Evolutionary conservation across 2,329 filamentous ascomycete genomes (phyloP).

Genomic region (Penicillium nordicum): DNA sequence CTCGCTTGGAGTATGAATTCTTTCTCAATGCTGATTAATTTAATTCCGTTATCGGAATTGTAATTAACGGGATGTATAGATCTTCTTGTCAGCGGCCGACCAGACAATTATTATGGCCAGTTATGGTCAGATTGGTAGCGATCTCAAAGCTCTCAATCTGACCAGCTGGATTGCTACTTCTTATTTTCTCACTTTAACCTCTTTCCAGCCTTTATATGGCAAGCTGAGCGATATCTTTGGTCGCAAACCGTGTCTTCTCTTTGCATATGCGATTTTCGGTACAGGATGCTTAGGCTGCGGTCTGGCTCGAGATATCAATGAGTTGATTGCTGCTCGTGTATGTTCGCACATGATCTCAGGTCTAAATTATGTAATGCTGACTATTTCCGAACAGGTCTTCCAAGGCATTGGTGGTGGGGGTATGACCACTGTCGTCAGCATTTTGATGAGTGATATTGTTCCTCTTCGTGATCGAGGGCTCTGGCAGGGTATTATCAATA

Average conservation of each 20-base stretch:
- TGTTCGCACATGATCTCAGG: slow-evolving; percentile 33
- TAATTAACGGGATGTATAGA: slow-evolving; percentile 40
- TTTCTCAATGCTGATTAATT: slow-evolving; percentile 8
- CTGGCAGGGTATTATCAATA: slow-evolving; percentile 72
- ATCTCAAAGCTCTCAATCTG: slow-evolving; percentile 68
- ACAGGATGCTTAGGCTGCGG: slow-evolving; percentile 51
- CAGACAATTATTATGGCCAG: slow-evolving; percentile 74
- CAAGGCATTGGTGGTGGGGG: slow-evolving; percentile 67
- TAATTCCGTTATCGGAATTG: neutral
- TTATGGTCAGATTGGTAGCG: slow-evolving; percentile 74
- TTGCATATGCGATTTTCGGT: slow-evolving; percentile 52
- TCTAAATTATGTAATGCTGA: slow-evolving; percentile 24
- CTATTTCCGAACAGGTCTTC: slow-evolving; percentile 42
- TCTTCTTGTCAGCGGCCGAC: slow-evolving; percentile 70
- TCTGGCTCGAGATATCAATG: slow-evolving; percentile 59
- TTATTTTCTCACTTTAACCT: slow-evolving; percentile 70
- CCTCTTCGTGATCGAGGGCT: slow-evolving; percentile 65
- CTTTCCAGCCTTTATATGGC: slow-evolving; percentile 66
- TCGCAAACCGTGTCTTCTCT: slow-evolving; percentile 50
- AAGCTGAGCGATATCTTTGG: slow-evolving; percentile 60
- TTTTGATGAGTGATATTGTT: slow-evolving; percentile 69
- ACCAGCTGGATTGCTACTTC: slow-evolving; percentile 72
- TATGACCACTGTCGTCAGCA: slow-evolving; percentile 66
- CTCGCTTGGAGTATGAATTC: slow-evolving; percentile 55
- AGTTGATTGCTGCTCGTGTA: slow-evolving; percentile 63